Evolutionary conservation across 208 protist genomes (phyloP).

Genomic region (Trypanosoma rangeli): DNA sequence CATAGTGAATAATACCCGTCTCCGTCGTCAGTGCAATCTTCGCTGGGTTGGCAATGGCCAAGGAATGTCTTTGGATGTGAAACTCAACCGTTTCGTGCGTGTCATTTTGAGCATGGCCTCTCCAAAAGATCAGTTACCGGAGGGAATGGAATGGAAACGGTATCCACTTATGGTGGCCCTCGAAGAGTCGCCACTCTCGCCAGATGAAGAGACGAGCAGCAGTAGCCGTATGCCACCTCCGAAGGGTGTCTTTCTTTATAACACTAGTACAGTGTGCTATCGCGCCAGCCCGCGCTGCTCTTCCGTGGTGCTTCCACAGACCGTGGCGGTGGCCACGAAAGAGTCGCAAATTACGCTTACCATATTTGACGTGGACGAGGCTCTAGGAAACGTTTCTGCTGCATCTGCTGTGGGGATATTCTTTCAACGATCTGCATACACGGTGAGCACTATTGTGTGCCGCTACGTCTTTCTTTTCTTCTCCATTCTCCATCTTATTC

Average conservation of each 20-base stretch:
- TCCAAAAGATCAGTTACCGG: slow-evolving; percentile 36
- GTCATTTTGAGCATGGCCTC: slow-evolving; percentile 65
- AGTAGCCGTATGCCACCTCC: neutral
- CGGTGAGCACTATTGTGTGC: slow-evolving; percentile 55
- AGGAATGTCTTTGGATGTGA: slow-evolving; percentile 34
- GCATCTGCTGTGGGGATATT: slow-evolving; percentile 54
- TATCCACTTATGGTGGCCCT: slow-evolving; percentile 52
- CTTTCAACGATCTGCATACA: slow-evolving; percentile 68
- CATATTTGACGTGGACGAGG: slow-evolving; percentile 51
- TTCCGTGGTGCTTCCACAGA: slow-evolving; percentile 59
- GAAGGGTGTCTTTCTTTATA: slow-evolving; percentile 36
- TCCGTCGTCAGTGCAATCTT: slow-evolving; percentile 33
- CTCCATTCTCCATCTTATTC: slow-evolving; percentile 41
- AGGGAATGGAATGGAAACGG: neutral
- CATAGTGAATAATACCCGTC: neutral
- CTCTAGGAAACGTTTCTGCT: slow-evolving; percentile 45
- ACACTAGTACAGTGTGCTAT: slow-evolving; percentile 50
- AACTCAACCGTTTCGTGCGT: slow-evolving; percentile 64
- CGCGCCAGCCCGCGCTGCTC: slow-evolving; percentile 39
- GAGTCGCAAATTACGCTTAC: slow-evolving; percentile 53
- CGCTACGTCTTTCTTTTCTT: slow-evolving; percentile 62
- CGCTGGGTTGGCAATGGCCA: slow-evolving; percentile 47
- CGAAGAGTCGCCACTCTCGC: slow-evolving; percentile 35
- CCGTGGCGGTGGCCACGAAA: slow-evolving; percentile 44
- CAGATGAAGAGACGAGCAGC: slow-evolving; percentile 12